phyloP scores from a whole-genome alignment of 345 rosid species.

The Citrus medica region DNA sequence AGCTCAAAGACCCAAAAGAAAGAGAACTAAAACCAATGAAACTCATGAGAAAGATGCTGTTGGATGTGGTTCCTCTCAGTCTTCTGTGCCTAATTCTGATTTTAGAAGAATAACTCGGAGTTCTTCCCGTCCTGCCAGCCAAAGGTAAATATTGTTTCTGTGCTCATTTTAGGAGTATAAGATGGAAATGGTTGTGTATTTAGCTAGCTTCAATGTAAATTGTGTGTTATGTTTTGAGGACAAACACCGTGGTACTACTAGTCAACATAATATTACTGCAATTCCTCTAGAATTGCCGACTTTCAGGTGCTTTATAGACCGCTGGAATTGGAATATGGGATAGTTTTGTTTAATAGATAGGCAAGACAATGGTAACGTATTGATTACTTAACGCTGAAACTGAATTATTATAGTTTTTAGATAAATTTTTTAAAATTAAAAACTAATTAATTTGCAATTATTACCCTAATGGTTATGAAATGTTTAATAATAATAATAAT shows the following conservation, averaged over 20 bases:
- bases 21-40: conserved; percentile 30
- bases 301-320: background rate
- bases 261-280: background rate
- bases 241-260: background rate
- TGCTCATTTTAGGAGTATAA: background rate
- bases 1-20: conserved; percentile 34
- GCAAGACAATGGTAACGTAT: background rate
- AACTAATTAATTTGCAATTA: no score
- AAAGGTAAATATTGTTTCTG: conserved; percentile 20
- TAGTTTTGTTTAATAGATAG: background rate
- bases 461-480: no score
- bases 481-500: background rate
- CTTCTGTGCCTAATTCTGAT: conserved; percentile 22
- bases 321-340: background rate
- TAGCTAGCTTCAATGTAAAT: background rate
- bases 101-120: conserved; percentile 57
- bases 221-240: background rate
- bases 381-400: no score
- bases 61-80: conserved; percentile 39
- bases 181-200: conserved; percentile 9
- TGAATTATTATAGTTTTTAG: no score
- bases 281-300: background rate
- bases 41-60: conserved; percentile 12
- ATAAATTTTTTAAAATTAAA: no score
- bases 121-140: conserved; percentile 29